Evolutionary conservation across 352 stramenopile species (phyloP).

Genomic region (Pythium apleroticum): DNA sequence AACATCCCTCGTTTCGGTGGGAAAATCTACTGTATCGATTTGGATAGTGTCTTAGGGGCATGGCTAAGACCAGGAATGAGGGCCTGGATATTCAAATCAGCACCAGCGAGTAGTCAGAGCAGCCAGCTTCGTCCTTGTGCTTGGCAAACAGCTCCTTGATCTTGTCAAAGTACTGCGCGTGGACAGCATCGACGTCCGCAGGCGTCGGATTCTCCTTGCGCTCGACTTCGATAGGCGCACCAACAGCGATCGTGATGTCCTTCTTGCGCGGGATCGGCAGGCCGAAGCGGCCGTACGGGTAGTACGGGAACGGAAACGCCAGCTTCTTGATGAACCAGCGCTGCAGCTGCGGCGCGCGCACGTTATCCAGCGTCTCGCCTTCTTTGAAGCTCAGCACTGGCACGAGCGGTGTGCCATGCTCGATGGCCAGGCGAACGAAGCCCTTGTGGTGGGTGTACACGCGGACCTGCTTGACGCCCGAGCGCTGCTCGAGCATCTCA

Average conservation of each 20-base stretch:
- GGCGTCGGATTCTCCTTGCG: constrained; percentile 44
- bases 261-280: constrained; percentile 70
- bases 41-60: constrained; percentile 1
- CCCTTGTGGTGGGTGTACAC: constrained; percentile 78
- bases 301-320: constrained; percentile 78
- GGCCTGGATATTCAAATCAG: too few species aligned
- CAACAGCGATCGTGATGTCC: constrained; percentile 65
- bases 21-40: neutral
- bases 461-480: constrained; percentile 56
- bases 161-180: constrained; percentile 55
- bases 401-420: constrained; percentile 71
- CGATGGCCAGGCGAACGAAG: constrained; percentile 78
- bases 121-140: constrained; percentile 77
- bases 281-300: constrained; percentile 64
- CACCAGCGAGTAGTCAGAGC: constrained; percentile 69
- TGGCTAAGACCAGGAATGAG: too few species aligned
- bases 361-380: constrained; percentile 81
- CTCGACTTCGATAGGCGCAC: constrained; percentile 51
- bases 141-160: constrained; percentile 64
- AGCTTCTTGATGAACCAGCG: constrained; percentile 79
- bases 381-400: constrained; percentile 83
- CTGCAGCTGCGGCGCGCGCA: constrained; percentile 69
- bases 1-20: neutral
- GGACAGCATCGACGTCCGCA: constrained; percentile 64
- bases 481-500: constrained; percentile 79